phyloP scores from a whole-genome alignment of 352 stramenopile species.

The Thalassiosira livingstoniorum region DNA sequence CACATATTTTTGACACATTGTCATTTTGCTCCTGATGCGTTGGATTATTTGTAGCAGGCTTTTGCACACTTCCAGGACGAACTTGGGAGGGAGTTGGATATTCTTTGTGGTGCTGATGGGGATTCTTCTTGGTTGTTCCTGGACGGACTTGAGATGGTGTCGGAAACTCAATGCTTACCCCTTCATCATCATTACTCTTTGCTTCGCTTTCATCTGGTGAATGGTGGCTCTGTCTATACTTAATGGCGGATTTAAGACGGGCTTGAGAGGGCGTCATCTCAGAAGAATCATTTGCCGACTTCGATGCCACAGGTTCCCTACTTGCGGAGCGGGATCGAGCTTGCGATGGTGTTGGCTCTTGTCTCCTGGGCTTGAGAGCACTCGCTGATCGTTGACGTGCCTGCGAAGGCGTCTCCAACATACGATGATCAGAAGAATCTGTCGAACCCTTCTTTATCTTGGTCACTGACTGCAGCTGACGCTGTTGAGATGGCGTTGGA shows the following conservation, averaged over 20 bases:
- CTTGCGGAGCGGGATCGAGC: background rate
- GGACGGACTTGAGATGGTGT: conserved; percentile 25
- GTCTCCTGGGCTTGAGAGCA: background rate
- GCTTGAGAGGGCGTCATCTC: conserved; percentile 4
- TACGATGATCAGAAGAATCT: background rate
- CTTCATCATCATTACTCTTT: background rate
- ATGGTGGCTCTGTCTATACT: background rate
- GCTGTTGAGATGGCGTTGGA: too few relatives aligned
- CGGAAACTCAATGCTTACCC: background rate
- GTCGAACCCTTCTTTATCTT: too few relatives aligned
- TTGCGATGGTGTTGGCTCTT: background rate
- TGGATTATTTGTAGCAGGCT: background rate
- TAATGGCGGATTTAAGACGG: background rate
- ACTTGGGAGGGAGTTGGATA: conserved; percentile 1
- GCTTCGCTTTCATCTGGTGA: background rate
- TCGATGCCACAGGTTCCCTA: background rate
- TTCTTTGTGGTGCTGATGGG: background rate
- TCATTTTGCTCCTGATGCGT: too few relatives aligned
- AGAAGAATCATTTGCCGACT: background rate
- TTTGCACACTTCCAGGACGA: background rate
- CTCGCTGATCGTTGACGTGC: conserved; percentile 1
- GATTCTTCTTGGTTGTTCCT: background rate
- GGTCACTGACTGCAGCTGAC: too few relatives aligned
- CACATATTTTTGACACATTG: too few relatives aligned
- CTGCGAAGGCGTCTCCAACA: background rate